Evolutionary conservation across 139 green algal species (phyloP), one percentile per base, ranked within the genome.

Genomic region (Coelastrella sp.): DNA sequence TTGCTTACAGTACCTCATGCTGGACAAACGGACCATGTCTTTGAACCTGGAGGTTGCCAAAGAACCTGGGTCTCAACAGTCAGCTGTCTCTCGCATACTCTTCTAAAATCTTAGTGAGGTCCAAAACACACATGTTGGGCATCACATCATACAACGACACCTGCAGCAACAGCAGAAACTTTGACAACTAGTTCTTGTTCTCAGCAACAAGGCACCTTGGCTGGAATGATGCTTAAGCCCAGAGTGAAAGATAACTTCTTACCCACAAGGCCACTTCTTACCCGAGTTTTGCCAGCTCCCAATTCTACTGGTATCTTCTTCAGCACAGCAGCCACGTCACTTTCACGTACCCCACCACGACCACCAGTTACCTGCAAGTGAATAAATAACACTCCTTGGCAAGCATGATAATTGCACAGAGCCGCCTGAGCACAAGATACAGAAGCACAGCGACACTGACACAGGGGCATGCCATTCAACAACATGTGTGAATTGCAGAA

Each of bases 111-210:
- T 62, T 84, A 23, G 71, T 51, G 8, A 84, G 41, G 60, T 84
- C 77, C 35, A n/a, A 38, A 1, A 84, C 77, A 60, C 77, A 84
- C 51, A 84, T 73, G 17, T 38, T 75, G 6, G 77, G 77, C 77
- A 84, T 84, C 23, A 84, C 77, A 32, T 84, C 77, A 75, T 64
- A 84, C 77, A 84, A 51, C 2, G 77, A 84, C 60, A 84, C 77
- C 77, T 84, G 60, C n/a, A n/a, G n/a, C n/a, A n/a, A n/a, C n/a
- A n/a, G n/a, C n/a, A n/a, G n/a, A n/a, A n/a, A n/a, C n/a, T n/a
- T n/a, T n/a, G n/a, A n/a, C n/a, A n/a, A n/a, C n/a, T n/a, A n/a
- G n/a, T n/a, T n/a, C n/a, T n/a, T n/a, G n/a, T n/a, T n/a, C n/a
- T n/a, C n/a, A n/a, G n/a, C n/a, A n/a, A n/a, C 59, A 72, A 7